Percentiles rank a stretch among this genome's conserved stretches.
These are phyloP conservation scores for Globisporangium echinulatum DNA, from an alignment of 352 stramenopile genomes.

Conservation along the genomic window DNA sequence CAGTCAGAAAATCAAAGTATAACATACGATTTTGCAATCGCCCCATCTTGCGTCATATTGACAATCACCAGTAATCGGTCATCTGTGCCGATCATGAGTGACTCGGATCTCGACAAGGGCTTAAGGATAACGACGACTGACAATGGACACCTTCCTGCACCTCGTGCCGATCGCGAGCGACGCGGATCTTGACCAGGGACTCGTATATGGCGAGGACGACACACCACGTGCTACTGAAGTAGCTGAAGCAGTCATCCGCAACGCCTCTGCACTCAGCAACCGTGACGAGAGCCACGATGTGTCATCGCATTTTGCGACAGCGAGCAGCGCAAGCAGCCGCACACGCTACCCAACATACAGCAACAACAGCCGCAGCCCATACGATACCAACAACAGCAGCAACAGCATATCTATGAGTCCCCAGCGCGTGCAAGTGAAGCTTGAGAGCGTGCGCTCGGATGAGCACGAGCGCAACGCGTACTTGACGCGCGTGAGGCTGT, in stretches of 20 bases:
- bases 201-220: conserved; percentile 52
- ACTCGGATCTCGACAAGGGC: no score
- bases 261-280: conserved; percentile 12
- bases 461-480: conserved; percentile 38
- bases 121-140: not conserved
- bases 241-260: no score
- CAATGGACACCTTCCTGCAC: conserved; percentile 61
- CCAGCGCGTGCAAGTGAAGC: no score
- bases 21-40: no score
- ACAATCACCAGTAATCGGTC: no score
- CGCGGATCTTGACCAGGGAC: conserved; percentile 22
- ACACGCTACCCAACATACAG: not conserved
- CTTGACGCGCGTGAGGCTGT: conserved; percentile 23
- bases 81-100: no score
- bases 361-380: not conserved
- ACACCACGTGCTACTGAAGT: conserved; percentile 4
- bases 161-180: conserved; percentile 34
- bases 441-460: conserved; percentile 2
- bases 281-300: conserved; percentile 22
- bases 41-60: no score
- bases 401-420: no score
- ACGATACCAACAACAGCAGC: not conserved
- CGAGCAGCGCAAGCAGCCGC: conserved; percentile 7
- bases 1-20: no score
- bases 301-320: conserved; percentile 11